phyloP scores from a whole-genome alignment of 2,329 filamentous ascomycete species.

The Stemphylium vesicarium region DNA sequence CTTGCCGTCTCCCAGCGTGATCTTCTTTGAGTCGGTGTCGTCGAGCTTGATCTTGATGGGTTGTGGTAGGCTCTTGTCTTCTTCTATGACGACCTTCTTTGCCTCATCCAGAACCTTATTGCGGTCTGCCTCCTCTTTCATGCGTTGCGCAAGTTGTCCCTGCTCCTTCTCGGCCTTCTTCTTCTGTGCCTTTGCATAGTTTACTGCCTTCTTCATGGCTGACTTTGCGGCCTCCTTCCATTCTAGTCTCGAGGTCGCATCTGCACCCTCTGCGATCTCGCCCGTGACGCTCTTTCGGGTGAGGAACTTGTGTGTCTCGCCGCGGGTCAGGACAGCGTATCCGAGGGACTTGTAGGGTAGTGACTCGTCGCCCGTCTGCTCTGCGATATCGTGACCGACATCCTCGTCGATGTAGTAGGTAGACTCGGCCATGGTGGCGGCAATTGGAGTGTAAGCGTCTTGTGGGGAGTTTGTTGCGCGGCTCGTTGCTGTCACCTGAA shows the following conservation, averaged over 20 bases:
- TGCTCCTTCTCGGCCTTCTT: constrained; percentile 84
- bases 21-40: constrained; percentile 65
- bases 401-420: constrained; percentile 82
- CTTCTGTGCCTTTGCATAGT: constrained; percentile 75
- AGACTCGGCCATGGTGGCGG: constrained; percentile 45
- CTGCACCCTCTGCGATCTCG: constrained; percentile 54
- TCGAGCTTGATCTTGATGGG: constrained; percentile 78
- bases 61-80: constrained; percentile 75
- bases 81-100: constrained; percentile 74
- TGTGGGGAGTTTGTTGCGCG: constrained; percentile 20
- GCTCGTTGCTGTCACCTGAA: constrained; percentile 28
- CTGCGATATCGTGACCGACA: constrained; percentile 72
- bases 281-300: constrained; percentile 63
- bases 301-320: constrained; percentile 68
- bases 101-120: constrained; percentile 78
- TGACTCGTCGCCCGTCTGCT: constrained; percentile 70
- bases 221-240: constrained; percentile 87
- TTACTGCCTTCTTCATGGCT: constrained; percentile 82
- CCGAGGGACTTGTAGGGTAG: constrained; percentile 83
- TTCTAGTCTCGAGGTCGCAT: constrained; percentile 66
- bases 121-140: constrained; percentile 74
- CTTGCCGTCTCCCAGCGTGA: constrained; percentile 60
- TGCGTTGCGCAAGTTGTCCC: constrained; percentile 73
- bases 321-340: constrained; percentile 76
- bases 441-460: constrained; percentile 29